Conservation (phyloP, 2,329 filamentous ascomycete species). For the Neopestalotiopsis rosae region DNA sequence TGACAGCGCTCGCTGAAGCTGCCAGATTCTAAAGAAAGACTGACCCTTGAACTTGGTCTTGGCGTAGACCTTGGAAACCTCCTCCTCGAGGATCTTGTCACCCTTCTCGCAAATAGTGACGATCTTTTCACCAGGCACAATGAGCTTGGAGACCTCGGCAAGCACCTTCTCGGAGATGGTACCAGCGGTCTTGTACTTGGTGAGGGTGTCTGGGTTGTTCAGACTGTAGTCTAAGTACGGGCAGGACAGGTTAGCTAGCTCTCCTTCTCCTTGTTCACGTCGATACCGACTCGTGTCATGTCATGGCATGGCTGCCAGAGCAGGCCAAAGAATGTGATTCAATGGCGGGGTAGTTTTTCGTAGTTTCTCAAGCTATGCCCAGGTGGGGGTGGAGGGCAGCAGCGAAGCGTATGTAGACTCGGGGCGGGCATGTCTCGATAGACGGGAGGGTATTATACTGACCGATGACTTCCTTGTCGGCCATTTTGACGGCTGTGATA, state of each 20-base stretch:
- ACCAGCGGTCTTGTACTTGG: slow-evolving; percentile 98
- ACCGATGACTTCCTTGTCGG: slow-evolving; percentile 31
- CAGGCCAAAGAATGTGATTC: neutral
- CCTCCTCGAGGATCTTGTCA: slow-evolving; percentile 92
- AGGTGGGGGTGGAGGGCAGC: slow-evolving; percentile 10
- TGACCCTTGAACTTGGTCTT: slow-evolving; percentile 98
- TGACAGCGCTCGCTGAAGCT: neutral
- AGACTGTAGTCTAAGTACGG: slow-evolving; percentile 79
- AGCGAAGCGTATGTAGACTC: neutral
- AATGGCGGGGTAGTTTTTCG: slow-evolving; percentile 28
- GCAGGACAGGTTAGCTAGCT: slow-evolving; percentile 15
- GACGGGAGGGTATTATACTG: slow-evolving; percentile 21
- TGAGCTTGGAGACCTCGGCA: slow-evolving; percentile 76
- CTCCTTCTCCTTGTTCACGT: slow-evolving; percentile 25
- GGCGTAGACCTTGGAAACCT: slow-evolving; percentile 94
- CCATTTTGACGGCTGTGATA: slow-evolving; percentile 24
- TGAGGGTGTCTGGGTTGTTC: slow-evolving; percentile 91
- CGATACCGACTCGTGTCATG: slow-evolving; percentile 8
- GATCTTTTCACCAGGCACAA: slow-evolving; percentile 88
- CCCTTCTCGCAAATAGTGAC: slow-evolving; percentile 94
- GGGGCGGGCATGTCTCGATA: neutral
- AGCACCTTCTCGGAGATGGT: slow-evolving; percentile 96
- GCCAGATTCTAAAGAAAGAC: slow-evolving; percentile 26
- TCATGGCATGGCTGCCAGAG: neutral
- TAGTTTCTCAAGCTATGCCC: slow-evolving; percentile 18